Percentiles rank a stretch among this genome's conserved stretches.
phyloP scores from a whole-genome alignment of 2,329 filamentous ascomycete genomes.

The Hypomyces perniciosus region DNA sequence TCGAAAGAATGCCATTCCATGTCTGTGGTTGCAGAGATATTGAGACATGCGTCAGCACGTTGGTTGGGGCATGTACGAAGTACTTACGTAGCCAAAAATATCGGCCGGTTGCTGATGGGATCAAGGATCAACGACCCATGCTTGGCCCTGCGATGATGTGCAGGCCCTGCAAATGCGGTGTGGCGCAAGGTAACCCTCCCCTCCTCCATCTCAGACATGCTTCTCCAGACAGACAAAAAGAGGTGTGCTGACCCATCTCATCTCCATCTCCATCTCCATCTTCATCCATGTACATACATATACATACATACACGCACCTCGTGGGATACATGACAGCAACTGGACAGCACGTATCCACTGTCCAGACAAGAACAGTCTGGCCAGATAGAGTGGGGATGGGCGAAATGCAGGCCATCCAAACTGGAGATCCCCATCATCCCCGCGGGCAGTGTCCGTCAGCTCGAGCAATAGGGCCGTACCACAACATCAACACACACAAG shows the following conservation, averaged over 20 bases:
- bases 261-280: neutral
- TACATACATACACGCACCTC: neutral
- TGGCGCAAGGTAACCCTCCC: conserved; percentile 16
- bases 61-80: neutral
- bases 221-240: conserved; percentile 4
- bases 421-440: too few species aligned
- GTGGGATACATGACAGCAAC: too few species aligned
- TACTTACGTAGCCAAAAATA: conserved; percentile 3
- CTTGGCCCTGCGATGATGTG: conserved; percentile 21
- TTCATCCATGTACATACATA: neutral
- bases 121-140: conserved; percentile 1
- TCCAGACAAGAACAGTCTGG: too few species aligned
- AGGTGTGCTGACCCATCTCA: neutral
- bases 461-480: too few species aligned
- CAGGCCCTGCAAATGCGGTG: conserved; percentile 22
- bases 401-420: too few species aligned
- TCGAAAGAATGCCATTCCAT: too few species aligned
- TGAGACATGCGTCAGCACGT: conserved; percentile 12
- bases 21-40: neutral
- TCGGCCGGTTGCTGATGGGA: neutral
- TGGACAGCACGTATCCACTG: too few species aligned
- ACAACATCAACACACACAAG: too few species aligned
- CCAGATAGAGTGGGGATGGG: too few species aligned
- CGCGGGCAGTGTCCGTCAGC: too few species aligned
- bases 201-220: conserved; percentile 14